Conservation (phyloP, 805 yeast genomes). For the Metschnikowia sp. region DNA sequence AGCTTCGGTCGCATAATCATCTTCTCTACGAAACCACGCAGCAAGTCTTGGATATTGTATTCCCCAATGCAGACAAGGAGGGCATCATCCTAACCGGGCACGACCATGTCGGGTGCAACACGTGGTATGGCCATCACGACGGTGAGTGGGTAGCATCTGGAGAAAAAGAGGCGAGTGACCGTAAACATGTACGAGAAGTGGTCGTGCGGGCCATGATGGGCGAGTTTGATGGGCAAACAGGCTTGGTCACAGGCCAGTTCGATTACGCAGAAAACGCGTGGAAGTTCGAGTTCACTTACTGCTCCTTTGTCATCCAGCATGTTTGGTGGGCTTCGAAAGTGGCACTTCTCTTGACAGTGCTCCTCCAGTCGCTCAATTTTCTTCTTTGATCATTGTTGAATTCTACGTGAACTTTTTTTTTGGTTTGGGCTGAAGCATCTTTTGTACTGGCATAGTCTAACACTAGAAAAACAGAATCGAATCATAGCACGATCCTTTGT, state of each 20-base stretch:
- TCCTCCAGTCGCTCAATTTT: constrained; percentile 24
- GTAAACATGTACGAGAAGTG: constrained; percentile 59
- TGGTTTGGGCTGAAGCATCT: no score
- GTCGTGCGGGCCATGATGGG: constrained; percentile 97
- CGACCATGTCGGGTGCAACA: constrained; percentile 92
- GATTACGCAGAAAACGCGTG: constrained; percentile 42
- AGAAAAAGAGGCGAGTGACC: constrained; percentile 23
- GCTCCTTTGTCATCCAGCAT: constrained; percentile 85
- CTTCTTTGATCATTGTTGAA: no score
- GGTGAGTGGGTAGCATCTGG: constrained; percentile 62
- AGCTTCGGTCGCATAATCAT: constrained; percentile 83
- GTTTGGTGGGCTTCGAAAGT: constrained; percentile 92
- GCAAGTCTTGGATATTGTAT: constrained; percentile 66
- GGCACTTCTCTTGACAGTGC: constrained; percentile 27
- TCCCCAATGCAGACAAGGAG: constrained; percentile 55
- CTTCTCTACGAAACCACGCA: constrained; percentile 64
- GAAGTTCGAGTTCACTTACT: constrained; percentile 67
- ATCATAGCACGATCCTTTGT: no score
- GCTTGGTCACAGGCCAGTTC: constrained; percentile 74
- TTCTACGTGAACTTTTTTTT: no score
- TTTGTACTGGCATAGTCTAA: no score
- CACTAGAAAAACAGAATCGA: no score
- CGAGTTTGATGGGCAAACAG: constrained; percentile 86
- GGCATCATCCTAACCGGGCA: constrained; percentile 92
- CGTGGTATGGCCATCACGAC: constrained; percentile 49